phyloP scores from a whole-genome alignment of 768 basidiomycete genomes.

The Suillus occidentalis region DNA sequence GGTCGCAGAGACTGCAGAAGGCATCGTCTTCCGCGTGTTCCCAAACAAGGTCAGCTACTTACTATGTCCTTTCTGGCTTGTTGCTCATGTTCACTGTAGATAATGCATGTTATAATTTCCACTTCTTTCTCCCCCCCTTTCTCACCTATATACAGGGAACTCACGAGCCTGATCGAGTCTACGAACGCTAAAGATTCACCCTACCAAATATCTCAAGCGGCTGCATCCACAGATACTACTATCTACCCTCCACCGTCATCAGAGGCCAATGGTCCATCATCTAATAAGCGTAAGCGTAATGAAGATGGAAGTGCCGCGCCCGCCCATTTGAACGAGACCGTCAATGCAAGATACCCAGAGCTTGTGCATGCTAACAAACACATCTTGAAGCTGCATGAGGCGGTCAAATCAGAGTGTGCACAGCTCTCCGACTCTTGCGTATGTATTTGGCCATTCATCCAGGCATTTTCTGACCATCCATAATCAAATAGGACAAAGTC shows the following conservation, averaged over 20 bases:
- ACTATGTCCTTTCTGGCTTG: constrained; percentile 3
- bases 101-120: constrained; percentile 41
- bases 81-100: constrained; percentile 36
- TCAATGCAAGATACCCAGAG: constrained; percentile 47
- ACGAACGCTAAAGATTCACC: constrained; percentile 48
- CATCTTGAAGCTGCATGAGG: constrained; percentile 47
- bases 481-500: constrained; percentile 61
- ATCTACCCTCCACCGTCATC: constrained; percentile 53
- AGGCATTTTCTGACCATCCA: constrained; percentile 3
- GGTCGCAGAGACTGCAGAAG: constrained; percentile 52
- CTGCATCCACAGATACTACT: constrained; percentile 51
- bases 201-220: constrained; percentile 50
- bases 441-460: constrained; percentile 21
- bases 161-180: constrained; percentile 58
- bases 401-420: constrained; percentile 65
- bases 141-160: constrained; percentile 46
- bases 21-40: constrained; percentile 61
- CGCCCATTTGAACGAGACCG: constrained; percentile 32
- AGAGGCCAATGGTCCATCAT: constrained; percentile 40
- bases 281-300: constrained; percentile 64
- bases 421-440: constrained; percentile 58
- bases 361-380: constrained; percentile 58
- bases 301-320: constrained; percentile 30
- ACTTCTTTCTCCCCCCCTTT: background rate
- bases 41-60: constrained; percentile 59